phyloP scores from a whole-genome alignment of 345 rosid species.

The Aurinia saxatilis region DNA sequence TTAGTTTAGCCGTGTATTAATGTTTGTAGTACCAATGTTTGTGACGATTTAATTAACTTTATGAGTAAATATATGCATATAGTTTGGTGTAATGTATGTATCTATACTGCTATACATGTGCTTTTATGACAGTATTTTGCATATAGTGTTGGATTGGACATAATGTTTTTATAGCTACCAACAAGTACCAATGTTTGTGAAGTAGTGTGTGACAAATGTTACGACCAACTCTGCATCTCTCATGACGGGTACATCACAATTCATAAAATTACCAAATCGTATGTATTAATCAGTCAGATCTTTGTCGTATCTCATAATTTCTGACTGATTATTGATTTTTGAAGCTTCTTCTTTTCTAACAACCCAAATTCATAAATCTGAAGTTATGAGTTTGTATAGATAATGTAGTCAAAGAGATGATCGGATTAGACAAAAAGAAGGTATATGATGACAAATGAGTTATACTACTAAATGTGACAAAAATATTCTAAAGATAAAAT shows the following conservation, averaged over 20 bases:
- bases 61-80: too few species aligned
- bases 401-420: background rate
- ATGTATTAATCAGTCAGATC: background rate
- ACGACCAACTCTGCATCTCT: conserved; percentile 19
- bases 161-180: conserved; percentile 8
- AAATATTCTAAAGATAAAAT: background rate
- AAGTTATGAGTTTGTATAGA: too few species aligned
- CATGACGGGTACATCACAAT: background rate
- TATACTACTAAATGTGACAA: background rate
- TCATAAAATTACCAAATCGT: background rate
- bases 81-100: too few species aligned
- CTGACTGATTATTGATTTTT: background rate
- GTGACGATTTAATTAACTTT: too few species aligned
- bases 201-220: conserved; percentile 24
- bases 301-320: too few species aligned
- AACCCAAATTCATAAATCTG: background rate
- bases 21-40: too few species aligned
- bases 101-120: conserved; percentile 12
- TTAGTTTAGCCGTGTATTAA: too few species aligned
- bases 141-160: background rate
- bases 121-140: conserved; percentile 7
- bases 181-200: background rate
- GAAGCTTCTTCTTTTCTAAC: background rate
- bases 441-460: background rate
- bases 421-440: too few species aligned